These are phyloP conservation scores for Vararia minispora DNA, from an alignment of 768 basidiomycete genomes.

Conservation along the genomic window DNA sequence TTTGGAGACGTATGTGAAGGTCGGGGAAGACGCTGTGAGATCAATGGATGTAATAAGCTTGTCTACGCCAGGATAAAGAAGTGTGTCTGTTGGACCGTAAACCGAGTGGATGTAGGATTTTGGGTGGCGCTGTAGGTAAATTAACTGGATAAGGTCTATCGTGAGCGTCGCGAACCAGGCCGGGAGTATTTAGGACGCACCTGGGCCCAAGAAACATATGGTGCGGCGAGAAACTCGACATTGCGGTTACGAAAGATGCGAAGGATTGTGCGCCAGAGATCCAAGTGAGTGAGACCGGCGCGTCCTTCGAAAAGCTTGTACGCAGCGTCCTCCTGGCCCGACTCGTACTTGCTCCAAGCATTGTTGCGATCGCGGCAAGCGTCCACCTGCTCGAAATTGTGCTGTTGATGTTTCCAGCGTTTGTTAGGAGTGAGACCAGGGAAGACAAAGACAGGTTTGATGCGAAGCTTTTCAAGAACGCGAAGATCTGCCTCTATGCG, in stretches of 20 bases:
- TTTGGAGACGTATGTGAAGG: slow-evolving; percentile 83
- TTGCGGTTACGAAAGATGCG: slow-evolving; percentile 89
- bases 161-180: slow-evolving; percentile 1
- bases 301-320: slow-evolving; percentile 75
- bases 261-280: slow-evolving; percentile 89
- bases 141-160: slow-evolving; percentile 42
- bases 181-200: slow-evolving; percentile 34
- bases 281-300: slow-evolving; percentile 65
- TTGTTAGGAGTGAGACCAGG: slow-evolving; percentile 76
- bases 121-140: slow-evolving; percentile 87
- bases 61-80: slow-evolving; percentile 82
- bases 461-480: slow-evolving; percentile 77
- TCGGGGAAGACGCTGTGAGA: slow-evolving; percentile 50
- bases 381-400: slow-evolving; percentile 38
- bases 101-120: slow-evolving; percentile 94
- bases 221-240: slow-evolving; percentile 93
- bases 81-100: slow-evolving; percentile 81
- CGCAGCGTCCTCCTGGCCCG: slow-evolving; percentile 82
- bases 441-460: slow-evolving; percentile 99
- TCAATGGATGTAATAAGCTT: slow-evolving; percentile 86
- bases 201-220: slow-evolving; percentile 94
- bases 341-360: slow-evolving; percentile 92
- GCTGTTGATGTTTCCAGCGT: slow-evolving; percentile 54
- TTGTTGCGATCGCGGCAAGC: slow-evolving; percentile 67
- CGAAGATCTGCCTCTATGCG: slow-evolving; percentile 91